These are phyloP conservation scores for Alternaria sp. DNA, from an alignment of 2,329 filamentous ascomycete species.

Conservation along the genomic window DNA sequence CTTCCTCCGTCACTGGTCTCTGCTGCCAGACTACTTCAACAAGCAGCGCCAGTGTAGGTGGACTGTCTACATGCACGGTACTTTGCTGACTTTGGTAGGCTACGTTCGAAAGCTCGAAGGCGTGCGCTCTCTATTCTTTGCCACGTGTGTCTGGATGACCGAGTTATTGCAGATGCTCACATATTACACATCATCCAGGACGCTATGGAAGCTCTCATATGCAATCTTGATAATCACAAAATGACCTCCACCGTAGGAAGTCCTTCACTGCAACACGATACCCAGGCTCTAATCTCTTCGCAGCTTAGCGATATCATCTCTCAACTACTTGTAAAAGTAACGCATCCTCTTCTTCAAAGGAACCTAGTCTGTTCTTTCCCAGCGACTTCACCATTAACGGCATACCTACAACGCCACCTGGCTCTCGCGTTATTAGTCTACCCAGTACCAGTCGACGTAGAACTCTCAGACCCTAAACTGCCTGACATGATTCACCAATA, in stretches of 20 bases:
- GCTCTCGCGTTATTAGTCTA: slow-evolving; percentile 68
- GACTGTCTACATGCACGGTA: neutral
- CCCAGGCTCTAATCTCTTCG: slow-evolving; percentile 29
- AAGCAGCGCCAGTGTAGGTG: slow-evolving; percentile 35
- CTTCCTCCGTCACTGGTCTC: slow-evolving; percentile 32
- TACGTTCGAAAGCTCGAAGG: slow-evolving; percentile 26
- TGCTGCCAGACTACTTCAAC: slow-evolving; percentile 30
- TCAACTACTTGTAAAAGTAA: slow-evolving; percentile 46
- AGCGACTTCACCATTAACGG: slow-evolving; percentile 55
- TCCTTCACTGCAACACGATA: slow-evolving; percentile 4
- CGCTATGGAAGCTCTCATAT: slow-evolving; percentile 41
- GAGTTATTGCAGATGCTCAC: slow-evolving; percentile 29
- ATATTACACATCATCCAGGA: slow-evolving; percentile 34
- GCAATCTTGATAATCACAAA: slow-evolving; percentile 30
- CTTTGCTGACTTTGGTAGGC: slow-evolving; percentile 21
- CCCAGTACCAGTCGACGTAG: slow-evolving; percentile 27
- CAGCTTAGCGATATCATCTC: slow-evolving; percentile 37
- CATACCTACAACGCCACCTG: slow-evolving; percentile 70
- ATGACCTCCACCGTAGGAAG: slow-evolving; percentile 33
- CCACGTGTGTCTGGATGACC: slow-evolving; percentile 41
- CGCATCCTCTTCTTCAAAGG: slow-evolving; percentile 60
- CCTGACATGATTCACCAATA: slow-evolving; percentile 30
- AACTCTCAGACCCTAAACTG: slow-evolving; percentile 31
- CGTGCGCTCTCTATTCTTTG: slow-evolving; percentile 36
- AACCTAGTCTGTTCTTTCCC: slow-evolving; percentile 67